Conservation (phyloP, 2,329 filamentous ascomycete species). For the Phialophora macrospora region DNA sequence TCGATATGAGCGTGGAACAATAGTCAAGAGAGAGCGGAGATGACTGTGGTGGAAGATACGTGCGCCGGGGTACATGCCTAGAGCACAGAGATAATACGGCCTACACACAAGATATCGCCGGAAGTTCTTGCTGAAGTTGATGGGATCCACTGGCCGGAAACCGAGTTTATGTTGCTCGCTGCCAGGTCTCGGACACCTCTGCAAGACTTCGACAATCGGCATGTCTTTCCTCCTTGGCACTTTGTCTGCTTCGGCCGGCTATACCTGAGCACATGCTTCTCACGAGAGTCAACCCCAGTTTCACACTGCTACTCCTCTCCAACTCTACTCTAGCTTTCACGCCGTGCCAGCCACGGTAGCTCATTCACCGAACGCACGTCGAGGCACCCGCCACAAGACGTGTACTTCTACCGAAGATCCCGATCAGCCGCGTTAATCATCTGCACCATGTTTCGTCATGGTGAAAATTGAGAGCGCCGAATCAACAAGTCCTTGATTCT, state of each 20-base stretch:
- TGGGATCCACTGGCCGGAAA: constrained; percentile 38
- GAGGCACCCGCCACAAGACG: constrained; percentile 58
- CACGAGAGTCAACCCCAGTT: constrained; percentile 22
- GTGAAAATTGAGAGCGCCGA: constrained; percentile 62
- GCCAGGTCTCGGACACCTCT: constrained; percentile 34
- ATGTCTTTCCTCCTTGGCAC: constrained; percentile 30
- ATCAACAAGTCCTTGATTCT: constrained; percentile 42
- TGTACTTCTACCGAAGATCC: constrained; percentile 55
- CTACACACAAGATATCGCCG: constrained; percentile 32
- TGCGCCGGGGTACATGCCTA: constrained; percentile 26
- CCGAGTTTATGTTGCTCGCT: constrained; percentile 37
- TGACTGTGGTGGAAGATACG: constrained; percentile 42
- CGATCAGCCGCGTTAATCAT: constrained; percentile 71
- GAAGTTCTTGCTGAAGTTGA: constrained; percentile 27
- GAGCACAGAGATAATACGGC: constrained; percentile 31
- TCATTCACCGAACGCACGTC: constrained; percentile 57
- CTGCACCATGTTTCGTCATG: constrained; percentile 59
- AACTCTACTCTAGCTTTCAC: constrained; percentile 43
- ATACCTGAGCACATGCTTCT: constrained; percentile 16
- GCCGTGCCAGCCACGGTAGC: constrained; percentile 41
- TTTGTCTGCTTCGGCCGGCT: constrained; percentile 37
- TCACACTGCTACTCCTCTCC: constrained; percentile 49
- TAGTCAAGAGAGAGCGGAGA: constrained; percentile 55
- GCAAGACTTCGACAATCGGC: constrained; percentile 30
- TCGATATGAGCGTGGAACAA: constrained; percentile 47